Evolutionary conservation across 441 rosid species (phyloP), one percentile per base, ranked within the genome.

Genomic region (Aleurites moluccanus): DNA sequence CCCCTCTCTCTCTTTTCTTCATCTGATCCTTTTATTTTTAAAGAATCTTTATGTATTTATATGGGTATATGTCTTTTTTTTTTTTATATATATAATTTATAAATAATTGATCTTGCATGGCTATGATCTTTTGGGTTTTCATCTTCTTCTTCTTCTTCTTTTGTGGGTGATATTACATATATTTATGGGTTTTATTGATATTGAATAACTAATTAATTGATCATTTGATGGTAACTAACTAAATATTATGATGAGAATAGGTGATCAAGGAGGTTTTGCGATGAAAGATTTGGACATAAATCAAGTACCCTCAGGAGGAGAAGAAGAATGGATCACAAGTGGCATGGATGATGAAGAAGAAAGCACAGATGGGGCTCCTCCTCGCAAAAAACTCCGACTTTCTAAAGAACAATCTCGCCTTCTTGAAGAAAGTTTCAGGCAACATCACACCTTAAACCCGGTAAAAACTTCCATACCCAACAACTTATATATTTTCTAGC

Each of bases 361-460:
- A 76, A 88, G 81, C 83, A 84, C 69, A 67, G 75, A 79, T 47
- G 89, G 86, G 18, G 81, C 80, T 38, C 89, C 90, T 27, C 96
- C 97, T 13, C 91, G 97, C 30, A 94, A 90, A 72, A 94, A 94
- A 70, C 98, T 94, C 60, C 92, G 98, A 20, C 87, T 94, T 7
- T 80, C 95, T 14, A 94, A 93, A 72, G 98, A 92, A 77, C 98
- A 94, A 70, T 89, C 97, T 66, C 95, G 92, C 57, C 97, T 92
- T 64, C 96, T 94, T 2, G 98, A 94, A 85, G 98, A 94, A 78
- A 92, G 97, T 82, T 94, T 94, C 87, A 80, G 97, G 76, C 94
- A 85, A 63, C 88, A 92, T 68, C 97, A 92, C 80, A 90, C 95
- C 78, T 83, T 94, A 80, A 92, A 91, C 75, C 81, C 78, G 1